Percentiles rank a stretch among this genome's conserved stretches.
These are phyloP conservation scores for Stachybotrys chartarum DNA, from an alignment of 2,329 filamentous ascomycete genomes.

Conservation along the genomic window DNA sequence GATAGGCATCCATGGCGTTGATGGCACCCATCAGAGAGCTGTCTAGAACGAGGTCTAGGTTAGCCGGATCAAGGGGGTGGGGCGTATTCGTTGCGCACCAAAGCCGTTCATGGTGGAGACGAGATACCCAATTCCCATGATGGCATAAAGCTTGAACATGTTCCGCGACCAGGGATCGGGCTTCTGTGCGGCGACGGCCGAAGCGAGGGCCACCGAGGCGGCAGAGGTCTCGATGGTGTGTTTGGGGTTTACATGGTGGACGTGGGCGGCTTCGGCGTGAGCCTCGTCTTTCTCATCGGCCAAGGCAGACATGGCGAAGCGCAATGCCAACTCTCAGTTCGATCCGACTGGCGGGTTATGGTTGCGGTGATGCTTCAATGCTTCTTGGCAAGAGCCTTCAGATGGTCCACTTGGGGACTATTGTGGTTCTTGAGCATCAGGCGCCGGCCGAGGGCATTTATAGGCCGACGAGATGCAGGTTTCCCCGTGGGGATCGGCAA, in stretches of 20 bases:
- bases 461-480: no score
- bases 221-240: neutral
- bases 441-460: no score
- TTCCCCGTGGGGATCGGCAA: no score
- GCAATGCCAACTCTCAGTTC: no score
- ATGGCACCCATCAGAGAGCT: constrained; percentile 44
- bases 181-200: constrained; percentile 6
- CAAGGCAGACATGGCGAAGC: neutral
- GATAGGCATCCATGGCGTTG: constrained; percentile 45
- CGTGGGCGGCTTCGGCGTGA: neutral
- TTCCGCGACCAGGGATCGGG: constrained; percentile 10
- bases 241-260: neutral
- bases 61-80: neutral
- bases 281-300: neutral
- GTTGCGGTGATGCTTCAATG: no score
- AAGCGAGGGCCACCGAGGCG: constrained; percentile 4
- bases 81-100: constrained; percentile 7
- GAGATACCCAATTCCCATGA: constrained; percentile 17
- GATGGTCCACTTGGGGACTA: no score
- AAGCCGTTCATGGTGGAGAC: constrained; percentile 22
- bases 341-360: no score
- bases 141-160: constrained; percentile 23
- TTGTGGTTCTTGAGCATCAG: no score
- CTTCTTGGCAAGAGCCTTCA: no score
- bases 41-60: constrained; percentile 22